A percentile compares a stretch with the other conserved stretches of the same genome.
Evolutionary conservation across 2,329 filamentous ascomycete species (phyloP).

Genomic region (Scedosporium apiospermum): DNA sequence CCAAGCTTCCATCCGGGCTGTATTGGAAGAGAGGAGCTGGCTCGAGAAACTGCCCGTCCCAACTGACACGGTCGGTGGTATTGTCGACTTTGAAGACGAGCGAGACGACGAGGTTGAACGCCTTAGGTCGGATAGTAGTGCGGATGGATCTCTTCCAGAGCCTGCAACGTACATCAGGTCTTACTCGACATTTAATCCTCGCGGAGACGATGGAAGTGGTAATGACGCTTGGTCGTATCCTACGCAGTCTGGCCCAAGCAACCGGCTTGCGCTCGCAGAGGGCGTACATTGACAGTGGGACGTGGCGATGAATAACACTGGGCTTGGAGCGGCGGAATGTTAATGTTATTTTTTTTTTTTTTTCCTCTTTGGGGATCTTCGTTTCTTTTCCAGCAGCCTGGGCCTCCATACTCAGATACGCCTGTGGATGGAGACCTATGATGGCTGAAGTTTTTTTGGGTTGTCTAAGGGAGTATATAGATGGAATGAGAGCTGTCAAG

Average conservation of each 20-base stretch:
- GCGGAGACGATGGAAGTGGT: slow-evolving; percentile 26
- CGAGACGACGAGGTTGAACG: slow-evolving; percentile 21
- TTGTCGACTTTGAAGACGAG: slow-evolving; percentile 30
- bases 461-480: background rate
- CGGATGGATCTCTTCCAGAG: slow-evolving; percentile 24
- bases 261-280: slow-evolving; percentile 2
- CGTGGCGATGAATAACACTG: too few species aligned
- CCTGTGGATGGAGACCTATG: background rate
- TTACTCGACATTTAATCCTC: slow-evolving; percentile 26
- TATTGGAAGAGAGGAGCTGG: slow-evolving; percentile 27
- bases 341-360: background rate
- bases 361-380: background rate
- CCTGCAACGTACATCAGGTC: slow-evolving; percentile 19
- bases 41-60: slow-evolving; percentile 20
- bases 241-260: background rate
- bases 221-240: slow-evolving; percentile 6
- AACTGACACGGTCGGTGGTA: slow-evolving; percentile 25
- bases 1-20: slow-evolving; percentile 26
- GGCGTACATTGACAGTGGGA: background rate
- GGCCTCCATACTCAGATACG: background rate
- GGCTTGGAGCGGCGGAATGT: background rate
- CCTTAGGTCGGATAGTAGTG: slow-evolving; percentile 25
- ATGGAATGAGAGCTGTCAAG: background rate
- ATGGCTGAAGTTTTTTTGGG: background rate
- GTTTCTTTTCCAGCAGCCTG: background rate